phyloP scores from a whole-genome alignment of 2,329 filamentous ascomycete species.

The Aspergillus piperis region DNA sequence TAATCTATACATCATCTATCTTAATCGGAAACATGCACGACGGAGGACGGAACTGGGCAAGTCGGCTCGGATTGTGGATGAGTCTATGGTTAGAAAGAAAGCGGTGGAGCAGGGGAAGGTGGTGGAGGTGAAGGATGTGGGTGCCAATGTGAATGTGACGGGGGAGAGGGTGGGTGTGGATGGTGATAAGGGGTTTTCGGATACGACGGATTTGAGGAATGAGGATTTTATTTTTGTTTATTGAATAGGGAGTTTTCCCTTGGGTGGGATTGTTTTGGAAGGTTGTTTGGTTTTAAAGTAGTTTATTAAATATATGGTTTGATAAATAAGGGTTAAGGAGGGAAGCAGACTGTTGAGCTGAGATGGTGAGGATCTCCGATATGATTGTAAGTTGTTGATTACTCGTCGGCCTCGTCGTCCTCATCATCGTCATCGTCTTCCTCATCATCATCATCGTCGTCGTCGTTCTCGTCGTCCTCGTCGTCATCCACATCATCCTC shows the following conservation, averaged over 20 bases:
- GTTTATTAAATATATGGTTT: too few species aligned
- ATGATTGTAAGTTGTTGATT: too few species aligned
- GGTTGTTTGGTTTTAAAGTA: neutral
- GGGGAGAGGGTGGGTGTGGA: neutral
- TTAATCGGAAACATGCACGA: conserved; percentile 35
- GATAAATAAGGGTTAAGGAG: too few species aligned
- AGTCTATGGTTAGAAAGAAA: conserved; percentile 37
- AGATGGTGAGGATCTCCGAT: too few species aligned
- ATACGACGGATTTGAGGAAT: conserved; percentile 21
- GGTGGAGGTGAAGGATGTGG: conserved; percentile 12
- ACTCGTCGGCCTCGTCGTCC: too few species aligned
- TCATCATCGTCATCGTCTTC: too few species aligned
- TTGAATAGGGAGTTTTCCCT: neutral
- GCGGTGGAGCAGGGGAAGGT: conserved; percentile 11
- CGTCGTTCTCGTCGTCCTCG: too few species aligned
- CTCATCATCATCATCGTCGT: too few species aligned
- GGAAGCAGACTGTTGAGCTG: too few species aligned
- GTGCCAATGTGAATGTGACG: neutral
- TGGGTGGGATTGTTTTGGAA: too few species aligned
- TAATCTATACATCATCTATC: conserved; percentile 32
- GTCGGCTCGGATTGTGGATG: conserved; percentile 29
- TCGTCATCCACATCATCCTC: too few species aligned
- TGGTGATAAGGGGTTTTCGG: conserved; percentile 17
- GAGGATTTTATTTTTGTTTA: conserved; percentile 26
- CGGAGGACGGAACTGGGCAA: conserved; percentile 35